A percentile compares a stretch with the other conserved stretches of the same genome.
Conservation (phyloP, 352 stramenopile species). For the Phytophthora constricta region DNA sequence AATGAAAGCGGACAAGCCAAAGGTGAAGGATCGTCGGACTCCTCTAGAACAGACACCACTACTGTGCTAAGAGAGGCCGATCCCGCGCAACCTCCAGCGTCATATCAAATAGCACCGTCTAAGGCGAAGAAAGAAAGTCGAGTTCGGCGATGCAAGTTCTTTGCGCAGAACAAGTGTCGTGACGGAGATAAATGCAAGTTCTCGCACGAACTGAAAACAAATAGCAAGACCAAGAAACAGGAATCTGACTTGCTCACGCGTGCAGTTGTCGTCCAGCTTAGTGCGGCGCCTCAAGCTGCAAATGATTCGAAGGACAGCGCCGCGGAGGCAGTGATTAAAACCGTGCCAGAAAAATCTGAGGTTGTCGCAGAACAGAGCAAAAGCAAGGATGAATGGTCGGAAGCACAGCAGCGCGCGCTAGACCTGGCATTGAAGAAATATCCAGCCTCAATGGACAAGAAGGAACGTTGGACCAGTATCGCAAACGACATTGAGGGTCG, state of each 20-base stretch:
- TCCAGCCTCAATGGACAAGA: conserved; percentile 76
- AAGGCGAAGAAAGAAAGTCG: conserved; percentile 37
- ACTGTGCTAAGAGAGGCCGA: conserved; percentile 28
- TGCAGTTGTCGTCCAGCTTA: conserved; percentile 30
- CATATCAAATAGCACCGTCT: background rate
- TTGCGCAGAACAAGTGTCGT: conserved; percentile 51
- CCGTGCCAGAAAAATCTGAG: background rate
- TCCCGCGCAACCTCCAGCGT: conserved; percentile 2
- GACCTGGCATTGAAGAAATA: conserved; percentile 77
- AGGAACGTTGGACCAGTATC: conserved; percentile 71
- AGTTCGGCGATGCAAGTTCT: conserved; percentile 59
- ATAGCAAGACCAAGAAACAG: conserved; percentile 5
- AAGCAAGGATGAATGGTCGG: conserved; percentile 57
- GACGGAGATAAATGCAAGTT: conserved; percentile 75
- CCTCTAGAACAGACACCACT: background rate
- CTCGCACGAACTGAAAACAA: conserved; percentile 42
- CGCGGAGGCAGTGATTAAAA: background rate
- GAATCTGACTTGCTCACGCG: background rate
- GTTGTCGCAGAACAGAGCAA: background rate
- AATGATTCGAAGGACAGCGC: background rate
- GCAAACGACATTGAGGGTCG: conserved; percentile 67
- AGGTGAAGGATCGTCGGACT: conserved; percentile 10
- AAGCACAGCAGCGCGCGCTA: conserved; percentile 66
- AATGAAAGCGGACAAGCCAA: conserved; percentile 26
- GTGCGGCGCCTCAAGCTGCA: conserved; percentile 2